Conservation (phyloP, 1,139 yeast genomes). For the Zygoascus meyerae region DNA sequence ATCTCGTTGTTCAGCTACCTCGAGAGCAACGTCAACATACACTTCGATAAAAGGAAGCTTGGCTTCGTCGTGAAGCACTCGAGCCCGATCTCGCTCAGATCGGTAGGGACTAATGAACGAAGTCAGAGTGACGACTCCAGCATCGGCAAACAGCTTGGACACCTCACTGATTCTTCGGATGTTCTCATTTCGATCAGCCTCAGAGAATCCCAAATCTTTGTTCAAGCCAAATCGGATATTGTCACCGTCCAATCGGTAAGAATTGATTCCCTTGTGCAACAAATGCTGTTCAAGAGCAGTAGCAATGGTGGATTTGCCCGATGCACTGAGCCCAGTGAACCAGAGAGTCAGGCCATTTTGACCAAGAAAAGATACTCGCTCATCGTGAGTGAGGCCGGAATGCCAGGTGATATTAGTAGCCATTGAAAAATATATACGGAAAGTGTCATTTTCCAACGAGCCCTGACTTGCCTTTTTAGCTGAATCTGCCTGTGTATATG, state of each 20-base stretch:
- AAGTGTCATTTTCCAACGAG: no score
- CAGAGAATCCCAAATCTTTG: slow-evolving; percentile 90
- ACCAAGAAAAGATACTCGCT: slow-evolving; percentile 63
- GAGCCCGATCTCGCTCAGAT: slow-evolving; percentile 76
- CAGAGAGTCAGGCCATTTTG: slow-evolving; percentile 89
- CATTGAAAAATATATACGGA: slow-evolving; percentile 40
- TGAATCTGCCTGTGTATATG: no score
- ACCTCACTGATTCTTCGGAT: slow-evolving; percentile 93
- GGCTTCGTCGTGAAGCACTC: slow-evolving; percentile 73
- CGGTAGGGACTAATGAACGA: slow-evolving; percentile 90
- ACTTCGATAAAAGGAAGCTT: slow-evolving; percentile 84
- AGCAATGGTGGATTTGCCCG: slow-evolving; percentile 86
- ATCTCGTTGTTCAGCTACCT: slow-evolving; percentile 92
- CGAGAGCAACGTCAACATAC: slow-evolving; percentile 84
- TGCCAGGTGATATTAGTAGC: slow-evolving; percentile 97
- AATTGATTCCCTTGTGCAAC: slow-evolving; percentile 53
- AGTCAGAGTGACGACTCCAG: slow-evolving; percentile 77
- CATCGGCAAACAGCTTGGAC: slow-evolving; percentile 85
- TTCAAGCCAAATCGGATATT: slow-evolving; percentile 89
- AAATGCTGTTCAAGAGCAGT: slow-evolving; percentile 85
- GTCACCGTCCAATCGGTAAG: slow-evolving; percentile 93
- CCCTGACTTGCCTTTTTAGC: no score
- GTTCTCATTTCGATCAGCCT: slow-evolving; percentile 87
- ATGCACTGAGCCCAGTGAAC: slow-evolving; percentile 93
- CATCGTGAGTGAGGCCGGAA: slow-evolving; percentile 75